Percentiles rank a stretch among this genome's conserved stretches.
These are phyloP conservation scores for Hyphopichia fennica DNA, from an alignment of 1,139 yeast species.

Conservation along the genomic window DNA sequence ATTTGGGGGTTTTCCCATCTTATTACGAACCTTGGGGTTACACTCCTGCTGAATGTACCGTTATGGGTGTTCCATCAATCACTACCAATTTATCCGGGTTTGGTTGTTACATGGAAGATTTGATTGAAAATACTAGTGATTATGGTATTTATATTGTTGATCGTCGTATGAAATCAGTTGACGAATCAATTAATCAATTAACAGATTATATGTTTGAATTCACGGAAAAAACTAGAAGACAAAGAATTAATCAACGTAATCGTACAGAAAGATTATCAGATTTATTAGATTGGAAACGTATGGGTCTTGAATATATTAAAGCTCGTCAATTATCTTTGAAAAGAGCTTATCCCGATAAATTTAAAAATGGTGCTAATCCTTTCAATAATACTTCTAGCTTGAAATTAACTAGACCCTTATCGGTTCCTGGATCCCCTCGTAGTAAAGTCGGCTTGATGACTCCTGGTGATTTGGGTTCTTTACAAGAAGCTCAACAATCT, in stretches of 20 bases:
- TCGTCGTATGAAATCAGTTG: conserved; percentile 89
- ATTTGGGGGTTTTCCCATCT: conserved; percentile 96
- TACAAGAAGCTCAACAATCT: conserved; percentile 79
- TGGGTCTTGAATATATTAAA: conserved; percentile 95
- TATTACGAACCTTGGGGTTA: conserved; percentile 99
- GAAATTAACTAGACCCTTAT: conserved; percentile 86
- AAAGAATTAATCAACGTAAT: conserved; percentile 96
- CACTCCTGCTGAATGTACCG: conserved; percentile 99
- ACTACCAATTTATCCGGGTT: conserved; percentile 96
- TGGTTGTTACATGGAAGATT: conserved; percentile 98
- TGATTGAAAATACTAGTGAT: conserved; percentile 91
- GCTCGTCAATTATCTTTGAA: conserved; percentile 91
- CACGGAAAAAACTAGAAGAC: conserved; percentile 87
- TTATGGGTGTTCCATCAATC: conserved; percentile 99
- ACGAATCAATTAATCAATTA: conserved; percentile 90
- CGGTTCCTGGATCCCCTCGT: conserved; percentile 95
- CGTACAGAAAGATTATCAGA: conserved; percentile 94
- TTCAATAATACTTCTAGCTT: conserved; percentile 53
- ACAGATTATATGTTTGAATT: conserved; percentile 89
- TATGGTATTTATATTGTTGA: conserved; percentile 97
- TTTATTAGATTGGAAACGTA: conserved; percentile 93
- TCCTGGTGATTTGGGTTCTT: conserved; percentile 96
- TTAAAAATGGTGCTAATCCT: conserved; percentile 62
- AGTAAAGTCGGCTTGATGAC: conserved; percentile 72
- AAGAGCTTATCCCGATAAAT: conserved; percentile 90